Conservation (phyloP, 495 filamentous ascomycete species). For the Trichoderma gamsii region DNA sequence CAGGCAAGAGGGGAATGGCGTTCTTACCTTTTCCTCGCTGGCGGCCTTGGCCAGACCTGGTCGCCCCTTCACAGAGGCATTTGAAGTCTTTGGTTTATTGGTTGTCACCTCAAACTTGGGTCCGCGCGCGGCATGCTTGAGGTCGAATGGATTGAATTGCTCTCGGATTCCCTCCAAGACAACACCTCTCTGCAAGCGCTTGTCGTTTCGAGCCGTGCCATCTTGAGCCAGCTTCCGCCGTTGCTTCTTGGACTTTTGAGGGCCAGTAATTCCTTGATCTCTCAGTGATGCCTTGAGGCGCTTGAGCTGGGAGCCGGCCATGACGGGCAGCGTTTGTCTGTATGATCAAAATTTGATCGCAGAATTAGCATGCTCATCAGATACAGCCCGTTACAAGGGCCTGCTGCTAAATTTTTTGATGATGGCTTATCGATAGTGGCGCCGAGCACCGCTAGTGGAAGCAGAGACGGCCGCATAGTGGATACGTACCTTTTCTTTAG, state of each 20-base stretch:
- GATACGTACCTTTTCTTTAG: not conserved
- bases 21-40: slow-evolving; percentile 76
- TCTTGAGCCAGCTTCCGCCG: slow-evolving; percentile 66
- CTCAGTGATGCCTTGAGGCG: slow-evolving; percentile 84
- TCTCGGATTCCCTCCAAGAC: slow-evolving; percentile 82
- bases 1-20: not conserved
- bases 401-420: slow-evolving; percentile 24
- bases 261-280: slow-evolving; percentile 80
- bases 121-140: slow-evolving; percentile 61
- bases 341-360: not conserved
- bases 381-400: not conserved
- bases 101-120: slow-evolving; percentile 72
- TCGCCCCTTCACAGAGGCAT: slow-evolving; percentile 51
- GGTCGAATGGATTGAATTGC: slow-evolving; percentile 94
- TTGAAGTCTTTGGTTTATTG: slow-evolving; percentile 46
- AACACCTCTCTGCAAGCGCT: slow-evolving; percentile 62
- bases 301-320: slow-evolving; percentile 95
- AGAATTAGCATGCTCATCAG: slow-evolving; percentile 18
- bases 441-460: not conserved
- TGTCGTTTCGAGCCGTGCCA: slow-evolving; percentile 54
- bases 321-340: slow-evolving; percentile 28
- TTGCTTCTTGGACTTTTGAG: slow-evolving; percentile 87
- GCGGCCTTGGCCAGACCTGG: slow-evolving; percentile 79
- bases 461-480: not conserved
- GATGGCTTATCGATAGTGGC: slow-evolving; percentile 19